Percentiles rank a stretch among this genome's conserved stretches.
phyloP scores from a whole-genome alignment of 805 yeast species.

The fission yeast (Schizosaccharomyces pombe) region DNA sequence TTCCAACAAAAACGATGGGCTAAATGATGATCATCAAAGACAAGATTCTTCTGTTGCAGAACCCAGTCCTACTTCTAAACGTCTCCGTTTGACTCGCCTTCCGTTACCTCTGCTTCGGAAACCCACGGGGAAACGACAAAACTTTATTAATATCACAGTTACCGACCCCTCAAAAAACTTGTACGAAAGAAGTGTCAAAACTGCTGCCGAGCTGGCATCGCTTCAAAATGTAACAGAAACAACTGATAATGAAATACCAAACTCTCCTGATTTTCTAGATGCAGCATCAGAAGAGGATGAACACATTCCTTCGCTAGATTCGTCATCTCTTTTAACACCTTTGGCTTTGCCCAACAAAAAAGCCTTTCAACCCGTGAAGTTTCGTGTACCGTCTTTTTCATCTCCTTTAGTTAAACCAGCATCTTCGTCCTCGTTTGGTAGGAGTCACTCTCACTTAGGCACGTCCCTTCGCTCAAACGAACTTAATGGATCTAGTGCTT shows the following conservation, averaged over 20 bases:
- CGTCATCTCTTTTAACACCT: neutral
- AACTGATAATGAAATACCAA: neutral
- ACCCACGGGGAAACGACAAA: neutral
- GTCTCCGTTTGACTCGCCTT: neutral
- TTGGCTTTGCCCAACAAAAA: neutral
- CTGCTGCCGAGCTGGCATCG: neutral
- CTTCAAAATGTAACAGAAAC: neutral
- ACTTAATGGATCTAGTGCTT: too few relatives aligned
- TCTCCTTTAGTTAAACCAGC: too few relatives aligned
- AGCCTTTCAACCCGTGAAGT: too few relatives aligned
- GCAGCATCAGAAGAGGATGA: neutral
- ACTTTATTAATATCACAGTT: neutral
- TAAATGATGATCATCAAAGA: too few relatives aligned
- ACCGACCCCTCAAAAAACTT: neutral
- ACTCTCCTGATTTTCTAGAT: neutral
- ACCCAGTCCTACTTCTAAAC: too few relatives aligned
- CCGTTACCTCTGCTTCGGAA: neutral
- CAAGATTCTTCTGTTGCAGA: too few relatives aligned
- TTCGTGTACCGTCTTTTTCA: too few relatives aligned
- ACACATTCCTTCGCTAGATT: neutral
- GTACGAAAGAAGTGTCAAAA: neutral
- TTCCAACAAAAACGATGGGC: too few relatives aligned
- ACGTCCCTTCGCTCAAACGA: too few relatives aligned
- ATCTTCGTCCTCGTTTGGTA: too few relatives aligned
- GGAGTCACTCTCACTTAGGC: too few relatives aligned